Evolutionary conservation across 257 asterid genomes (phyloP).

Genomic region (Fraxinus quadrangulata): DNA sequence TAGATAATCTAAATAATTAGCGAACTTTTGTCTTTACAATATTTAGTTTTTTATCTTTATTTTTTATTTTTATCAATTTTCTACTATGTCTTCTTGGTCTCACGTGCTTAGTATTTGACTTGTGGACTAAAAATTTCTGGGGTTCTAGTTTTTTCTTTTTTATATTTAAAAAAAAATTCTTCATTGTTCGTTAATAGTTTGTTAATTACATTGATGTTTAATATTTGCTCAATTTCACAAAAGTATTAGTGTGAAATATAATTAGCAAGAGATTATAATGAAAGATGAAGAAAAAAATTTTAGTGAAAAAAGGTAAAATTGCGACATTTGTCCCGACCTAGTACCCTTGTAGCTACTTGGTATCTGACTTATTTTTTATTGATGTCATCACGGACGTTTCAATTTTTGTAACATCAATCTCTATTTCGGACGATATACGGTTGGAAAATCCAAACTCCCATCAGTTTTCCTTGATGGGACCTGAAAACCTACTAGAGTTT

Average conservation of each 20-base stretch:
- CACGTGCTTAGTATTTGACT: neutral
- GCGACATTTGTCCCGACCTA: neutral
- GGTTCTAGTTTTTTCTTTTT: neutral
- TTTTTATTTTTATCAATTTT: neutral
- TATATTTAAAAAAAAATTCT: neutral
- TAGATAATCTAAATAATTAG: neutral
- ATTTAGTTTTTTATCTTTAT: no score
- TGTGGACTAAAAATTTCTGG: neutral
- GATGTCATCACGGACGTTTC: neutral
- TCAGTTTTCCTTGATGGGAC: no score
- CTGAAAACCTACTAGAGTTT: no score
- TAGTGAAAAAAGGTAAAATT: neutral
- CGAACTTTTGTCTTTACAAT: neutral
- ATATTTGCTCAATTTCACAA: neutral
- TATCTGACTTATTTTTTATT: no score
- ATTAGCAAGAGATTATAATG: neutral
- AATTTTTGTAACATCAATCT: no score
- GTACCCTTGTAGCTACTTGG: no score
- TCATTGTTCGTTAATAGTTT: neutral
- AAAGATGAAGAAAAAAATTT: neutral
- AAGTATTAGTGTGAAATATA: constrained; percentile 8
- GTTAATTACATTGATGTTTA: neutral
- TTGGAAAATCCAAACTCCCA: no score
- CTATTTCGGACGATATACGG: no score
- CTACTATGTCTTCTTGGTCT: neutral